Base-by-base conservation (phyloP, 768 basidiomycete species). In the Phanerodontia chrysosporium region DNA sequence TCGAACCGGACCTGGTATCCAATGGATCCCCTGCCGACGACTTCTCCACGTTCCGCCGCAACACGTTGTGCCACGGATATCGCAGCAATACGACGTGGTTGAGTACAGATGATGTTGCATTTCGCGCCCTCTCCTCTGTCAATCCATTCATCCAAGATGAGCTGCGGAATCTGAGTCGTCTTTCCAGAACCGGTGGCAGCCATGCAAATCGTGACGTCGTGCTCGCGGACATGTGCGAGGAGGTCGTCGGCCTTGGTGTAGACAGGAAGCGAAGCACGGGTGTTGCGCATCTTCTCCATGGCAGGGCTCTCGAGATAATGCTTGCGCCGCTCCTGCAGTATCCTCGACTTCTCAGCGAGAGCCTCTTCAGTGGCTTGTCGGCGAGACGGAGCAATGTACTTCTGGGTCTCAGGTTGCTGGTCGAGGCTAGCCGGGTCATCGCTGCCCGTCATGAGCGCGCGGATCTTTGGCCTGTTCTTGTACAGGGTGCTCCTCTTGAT, bases 1-100 rank as follows among this genome's bases (percentile, higher is more conserved):
- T 97, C 95, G 69, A 97, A 96, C 22, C 95, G 86, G 46, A 97
- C 93, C 67, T 92, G 91, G 70, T 96, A 97, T 2, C 95, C 95
- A 45, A 98, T 82, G 9, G 86, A 82, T 6, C 76, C 56, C 25
- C 73, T 71, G 10, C 95, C 95, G 4, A 89, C 60, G 0, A 64
- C 53, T 69, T 95, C 86, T 2, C 87, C 90, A 55, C 95, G 79
- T 73, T 98, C 95, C 64, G 86, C 90, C 14, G 95, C 86, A 2
- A 97, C 90, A 54, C 95, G 92, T 65, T 92, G 81, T 0, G 95
- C 94, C 29, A 97, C 91, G 64, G 89, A 91, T 68, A 95, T 88
- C 25, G 95, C 94, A 9, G 95, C 94, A 48, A 97, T 78, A 55
- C 95, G 84, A 60, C 95, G 84, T 16, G 95, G 95, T 67, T 98